Percentiles rank a stretch among this genome's conserved stretches.
phyloP scores from a whole-genome alignment of 2,329 filamentous ascomycete species.

The Aureobasidium sp. region DNA sequence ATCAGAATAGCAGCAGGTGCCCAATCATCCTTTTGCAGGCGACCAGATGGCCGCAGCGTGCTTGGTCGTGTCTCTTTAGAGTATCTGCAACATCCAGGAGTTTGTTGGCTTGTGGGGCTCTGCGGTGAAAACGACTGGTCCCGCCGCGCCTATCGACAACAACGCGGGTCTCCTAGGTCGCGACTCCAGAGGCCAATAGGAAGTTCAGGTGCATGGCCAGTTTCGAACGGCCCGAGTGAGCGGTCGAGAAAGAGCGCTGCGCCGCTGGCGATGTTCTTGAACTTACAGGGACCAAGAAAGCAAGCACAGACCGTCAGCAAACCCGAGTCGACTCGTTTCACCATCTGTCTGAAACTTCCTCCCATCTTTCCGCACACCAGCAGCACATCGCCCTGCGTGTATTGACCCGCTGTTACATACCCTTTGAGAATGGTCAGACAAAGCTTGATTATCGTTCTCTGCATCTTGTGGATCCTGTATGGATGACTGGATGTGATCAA shows the following conservation, averaged over 20 bases:
- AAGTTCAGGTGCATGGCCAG: slow-evolving; percentile 3
- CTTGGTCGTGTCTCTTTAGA: slow-evolving; percentile 3
- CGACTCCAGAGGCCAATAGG: not conserved
- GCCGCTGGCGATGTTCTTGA: slow-evolving; percentile 4
- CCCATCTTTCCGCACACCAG: not conserved
- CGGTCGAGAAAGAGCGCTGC: not conserved
- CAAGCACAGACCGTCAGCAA: slow-evolving; percentile 2
- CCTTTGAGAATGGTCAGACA: not conserved
- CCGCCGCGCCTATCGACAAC: not conserved
- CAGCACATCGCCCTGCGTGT: not conserved
- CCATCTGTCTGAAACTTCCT: slow-evolving; percentile 9
- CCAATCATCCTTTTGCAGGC: not conserved
- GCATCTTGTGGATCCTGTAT: not conserved
- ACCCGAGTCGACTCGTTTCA: not conserved
- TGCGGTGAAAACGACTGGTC: not conserved
- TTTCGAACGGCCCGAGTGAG: slow-evolving; percentile 1
- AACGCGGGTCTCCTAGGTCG: slow-evolving; percentile 1
- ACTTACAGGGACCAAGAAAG: not conserved
- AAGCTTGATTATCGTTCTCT: not conserved
- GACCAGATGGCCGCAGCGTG: not conserved
- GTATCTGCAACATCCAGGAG: slow-evolving; percentile 9
- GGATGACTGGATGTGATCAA: not conserved
- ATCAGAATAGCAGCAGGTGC: not conserved
- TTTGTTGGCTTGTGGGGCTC: not conserved
- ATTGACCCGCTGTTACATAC: not conserved